Conservation (phyloP, 805 yeast species). For the Kregervanrija fluxuum region DNA sequence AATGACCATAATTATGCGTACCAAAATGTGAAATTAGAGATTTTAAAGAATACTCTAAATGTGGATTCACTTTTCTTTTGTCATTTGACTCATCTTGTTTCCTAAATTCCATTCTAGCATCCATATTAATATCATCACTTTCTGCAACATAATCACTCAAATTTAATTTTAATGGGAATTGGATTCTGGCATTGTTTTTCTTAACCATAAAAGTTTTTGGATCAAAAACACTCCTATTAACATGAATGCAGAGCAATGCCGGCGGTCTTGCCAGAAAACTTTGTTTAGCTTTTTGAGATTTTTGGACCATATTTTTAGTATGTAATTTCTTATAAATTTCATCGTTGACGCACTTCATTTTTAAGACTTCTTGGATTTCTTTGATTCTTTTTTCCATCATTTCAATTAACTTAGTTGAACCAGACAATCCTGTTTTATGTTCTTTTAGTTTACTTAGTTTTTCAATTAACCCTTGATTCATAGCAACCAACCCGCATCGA, state of each 20-base stretch:
- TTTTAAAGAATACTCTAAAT: conserved; percentile 60
- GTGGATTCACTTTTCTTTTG: conserved; percentile 2
- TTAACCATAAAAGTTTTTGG: conserved; percentile 75
- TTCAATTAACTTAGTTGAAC: conserved; percentile 15
- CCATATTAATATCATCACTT: conserved; percentile 63
- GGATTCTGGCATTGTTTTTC: conserved; percentile 78
- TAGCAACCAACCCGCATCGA: conserved; percentile 72
- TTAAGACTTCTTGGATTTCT: conserved; percentile 46
- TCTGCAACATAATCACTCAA: conserved; percentile 64
- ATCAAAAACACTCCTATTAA: conserved; percentile 90
- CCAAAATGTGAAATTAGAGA: conserved; percentile 93
- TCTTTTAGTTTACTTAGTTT: conserved; percentile 24
- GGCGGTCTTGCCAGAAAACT: conserved; percentile 76
- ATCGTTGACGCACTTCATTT: conserved; percentile 68
- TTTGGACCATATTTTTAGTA: conserved; percentile 65
- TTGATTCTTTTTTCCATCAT: conserved; percentile 39
- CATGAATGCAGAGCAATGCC: conserved; percentile 74
- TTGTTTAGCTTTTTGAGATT: conserved; percentile 79
- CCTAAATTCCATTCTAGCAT: conserved; percentile 71
- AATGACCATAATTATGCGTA: conserved; percentile 96
- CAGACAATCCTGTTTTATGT: conserved; percentile 7
- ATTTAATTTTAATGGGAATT: conserved; percentile 64
- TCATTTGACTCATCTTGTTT: conserved; percentile 40
- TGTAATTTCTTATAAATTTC: conserved; percentile 67
- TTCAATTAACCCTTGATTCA: conserved; percentile 40